phyloP scores from a whole-genome alignment of 352 stramenopile genomes.

The Phytophthora sojae region DNA sequence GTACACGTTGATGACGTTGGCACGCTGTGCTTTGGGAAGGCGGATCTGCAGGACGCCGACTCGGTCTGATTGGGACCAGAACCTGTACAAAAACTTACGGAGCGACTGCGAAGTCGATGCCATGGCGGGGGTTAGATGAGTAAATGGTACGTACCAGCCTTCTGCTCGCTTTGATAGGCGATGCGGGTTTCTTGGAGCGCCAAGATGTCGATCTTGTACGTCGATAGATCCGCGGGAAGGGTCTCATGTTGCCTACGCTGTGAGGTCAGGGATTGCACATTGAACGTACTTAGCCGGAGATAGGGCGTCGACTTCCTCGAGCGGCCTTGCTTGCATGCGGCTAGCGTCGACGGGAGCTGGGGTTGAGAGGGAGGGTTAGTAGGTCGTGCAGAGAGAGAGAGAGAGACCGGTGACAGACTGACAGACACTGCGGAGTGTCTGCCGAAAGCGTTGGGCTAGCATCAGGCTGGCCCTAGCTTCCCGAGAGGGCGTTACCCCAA shows the following conservation, averaged over 20 bases:
- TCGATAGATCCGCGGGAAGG: neutral
- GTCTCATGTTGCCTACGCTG: constrained; percentile 16
- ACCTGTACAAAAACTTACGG: constrained; percentile 2
- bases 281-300: constrained; percentile 19
- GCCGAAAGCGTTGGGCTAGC: constrained; percentile 20
- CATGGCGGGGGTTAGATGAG: constrained; percentile 6
- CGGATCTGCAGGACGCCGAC: constrained; percentile 10
- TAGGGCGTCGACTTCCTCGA: neutral
- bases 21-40: neutral
- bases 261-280: constrained; percentile 13
- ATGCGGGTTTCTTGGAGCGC: constrained; percentile 10
- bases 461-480: constrained; percentile 21
- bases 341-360: constrained; percentile 4
- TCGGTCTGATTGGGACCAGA: constrained; percentile 10
- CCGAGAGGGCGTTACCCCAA: constrained; percentile 22
- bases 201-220: constrained; percentile 13
- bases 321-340: constrained; percentile 3
- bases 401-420: constrained; percentile 22
- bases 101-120: constrained; percentile 17
- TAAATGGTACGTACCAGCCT: constrained; percentile 12
- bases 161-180: constrained; percentile 12
- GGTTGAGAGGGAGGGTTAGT: constrained; percentile 8
- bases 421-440: constrained; percentile 8
- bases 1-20: neutral
- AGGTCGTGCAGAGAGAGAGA: neutral